A percentile compares a stretch with the other conserved stretches of the same genome.
These are phyloP conservation scores for Microcyclospora pomicola DNA, from an alignment of 2,329 filamentous ascomycete genomes.

Conservation along the genomic window DNA sequence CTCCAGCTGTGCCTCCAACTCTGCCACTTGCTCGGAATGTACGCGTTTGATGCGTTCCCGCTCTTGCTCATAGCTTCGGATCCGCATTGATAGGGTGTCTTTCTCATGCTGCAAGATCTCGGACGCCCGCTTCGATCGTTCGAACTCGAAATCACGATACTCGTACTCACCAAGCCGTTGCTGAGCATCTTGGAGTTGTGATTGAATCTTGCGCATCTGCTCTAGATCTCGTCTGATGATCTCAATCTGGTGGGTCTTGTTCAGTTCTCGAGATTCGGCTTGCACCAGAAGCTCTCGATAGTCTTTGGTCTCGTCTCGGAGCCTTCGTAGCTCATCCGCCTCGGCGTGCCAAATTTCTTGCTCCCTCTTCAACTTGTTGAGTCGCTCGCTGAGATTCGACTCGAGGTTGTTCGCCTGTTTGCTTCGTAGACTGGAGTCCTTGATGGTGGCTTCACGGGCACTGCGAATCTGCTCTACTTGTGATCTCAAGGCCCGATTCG, in stretches of 20 bases:
- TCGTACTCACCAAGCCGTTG: constrained; percentile 49
- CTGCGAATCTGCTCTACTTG: constrained; percentile 38
- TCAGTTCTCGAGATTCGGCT: constrained; percentile 54
- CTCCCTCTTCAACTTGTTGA: constrained; percentile 20
- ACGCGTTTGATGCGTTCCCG: constrained; percentile 32
- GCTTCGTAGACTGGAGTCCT: constrained; percentile 29
- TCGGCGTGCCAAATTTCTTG: constrained; percentile 32
- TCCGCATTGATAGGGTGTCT: constrained; percentile 44
- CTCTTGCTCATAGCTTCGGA: constrained; percentile 40
- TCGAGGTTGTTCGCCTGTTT: constrained; percentile 68
- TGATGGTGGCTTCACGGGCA: constrained; percentile 20
- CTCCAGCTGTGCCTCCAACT: constrained; percentile 27
- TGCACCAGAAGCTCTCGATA: constrained; percentile 50
- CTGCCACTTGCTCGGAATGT: constrained; percentile 35
- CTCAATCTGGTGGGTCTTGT: constrained; percentile 49
- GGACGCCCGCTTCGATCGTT: constrained; percentile 43
- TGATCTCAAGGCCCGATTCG: constrained; percentile 58
- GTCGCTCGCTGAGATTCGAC: constrained; percentile 18
- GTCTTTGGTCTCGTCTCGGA: constrained; percentile 43
- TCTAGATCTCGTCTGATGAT: constrained; percentile 47
- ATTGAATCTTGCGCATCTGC: constrained; percentile 46
- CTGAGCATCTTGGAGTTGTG: constrained; percentile 47
- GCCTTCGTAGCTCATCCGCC: constrained; percentile 46
- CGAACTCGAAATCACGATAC: constrained; percentile 47
- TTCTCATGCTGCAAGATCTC: constrained; percentile 46